A percentile compares a stretch with the other conserved stretches of the same genome.
phyloP scores from a whole-genome alignment of 805 yeast genomes.

The Cyberlindnera saturnus region DNA sequence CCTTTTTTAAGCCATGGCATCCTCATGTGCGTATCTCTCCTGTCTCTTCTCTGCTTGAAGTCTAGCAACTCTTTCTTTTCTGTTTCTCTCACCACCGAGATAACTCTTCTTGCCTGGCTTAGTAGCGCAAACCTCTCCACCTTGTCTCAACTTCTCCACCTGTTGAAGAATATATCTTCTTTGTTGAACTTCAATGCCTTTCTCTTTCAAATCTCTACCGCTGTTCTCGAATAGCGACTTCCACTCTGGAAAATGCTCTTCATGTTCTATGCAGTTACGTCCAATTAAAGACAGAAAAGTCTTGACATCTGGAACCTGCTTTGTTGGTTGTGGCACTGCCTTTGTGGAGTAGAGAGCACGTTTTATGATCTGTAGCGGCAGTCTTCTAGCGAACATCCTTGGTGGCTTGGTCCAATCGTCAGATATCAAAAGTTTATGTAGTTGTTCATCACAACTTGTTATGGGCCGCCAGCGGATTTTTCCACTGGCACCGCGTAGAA shows the following conservation, averaged over 20 bases:
- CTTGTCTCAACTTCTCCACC: slow-evolving; percentile 59
- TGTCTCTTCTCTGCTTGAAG: slow-evolving; percentile 37
- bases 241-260: slow-evolving; percentile 67
- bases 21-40: slow-evolving; percentile 24
- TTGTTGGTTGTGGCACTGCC: slow-evolving; percentile 42
- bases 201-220: slow-evolving; percentile 55
- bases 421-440: neutral
- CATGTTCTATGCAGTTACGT: slow-evolving; percentile 60
- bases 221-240: slow-evolving; percentile 53
- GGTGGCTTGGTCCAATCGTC: neutral
- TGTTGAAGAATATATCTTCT: slow-evolving; percentile 72
- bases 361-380: slow-evolving; percentile 2
- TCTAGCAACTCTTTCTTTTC: slow-evolving; percentile 59
- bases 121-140: slow-evolving; percentile 48
- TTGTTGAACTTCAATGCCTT: slow-evolving; percentile 68
- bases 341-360: slow-evolving; percentile 12
- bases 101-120: slow-evolving; percentile 64
- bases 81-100: slow-evolving; percentile 84
- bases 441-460: neutral
- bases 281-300: slow-evolving; percentile 78
- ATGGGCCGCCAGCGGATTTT: neutral
- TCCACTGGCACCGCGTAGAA: neutral
- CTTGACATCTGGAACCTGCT: slow-evolving; percentile 57
- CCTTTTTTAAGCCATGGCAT: slow-evolving; percentile 11
- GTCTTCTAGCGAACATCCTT: slow-evolving; percentile 10